Percentiles rank a stretch among this genome's conserved stretches.
Evolutionary conservation across 192 early-diverging fungal genomes (phyloP).

Genomic region (Podila horticola): DNA sequence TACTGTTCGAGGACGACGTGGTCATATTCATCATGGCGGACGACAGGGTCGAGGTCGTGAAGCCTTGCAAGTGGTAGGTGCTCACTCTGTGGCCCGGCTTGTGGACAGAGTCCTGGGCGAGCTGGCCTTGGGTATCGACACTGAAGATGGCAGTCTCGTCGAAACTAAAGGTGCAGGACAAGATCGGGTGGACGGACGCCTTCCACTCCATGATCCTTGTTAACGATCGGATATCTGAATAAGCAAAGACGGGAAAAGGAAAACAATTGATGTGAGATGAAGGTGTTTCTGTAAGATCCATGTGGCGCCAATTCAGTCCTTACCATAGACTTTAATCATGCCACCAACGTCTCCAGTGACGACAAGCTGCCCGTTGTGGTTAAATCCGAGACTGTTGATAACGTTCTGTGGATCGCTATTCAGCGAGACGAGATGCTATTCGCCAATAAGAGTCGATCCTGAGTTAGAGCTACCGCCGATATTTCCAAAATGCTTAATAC

Average conservation of each 20-base stretch:
- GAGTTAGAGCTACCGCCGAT: not conserved
- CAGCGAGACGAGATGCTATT: conserved; percentile 21
- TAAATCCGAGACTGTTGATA: conserved; percentile 66
- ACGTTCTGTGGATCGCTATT: conserved; percentile 15
- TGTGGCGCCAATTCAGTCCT: not conserved
- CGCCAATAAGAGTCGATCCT: not conserved
- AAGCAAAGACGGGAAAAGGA: not conserved
- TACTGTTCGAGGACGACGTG: conserved; percentile 35
- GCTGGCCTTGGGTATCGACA: conserved; percentile 50
- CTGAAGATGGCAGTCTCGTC: conserved; percentile 69
- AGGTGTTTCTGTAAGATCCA: not conserved
- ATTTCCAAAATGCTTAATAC: not conserved
- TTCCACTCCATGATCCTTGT: conserved; percentile 69
- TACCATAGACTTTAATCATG: conserved; percentile 64
- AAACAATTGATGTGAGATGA: not conserved
- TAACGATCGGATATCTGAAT: conserved; percentile 63
- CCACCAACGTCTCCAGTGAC: conserved; percentile 65
- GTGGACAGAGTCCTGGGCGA: conserved; percentile 64
- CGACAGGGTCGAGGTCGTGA: conserved; percentile 50
- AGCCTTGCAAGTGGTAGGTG: conserved; percentile 52
- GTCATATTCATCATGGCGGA: conserved; percentile 31
- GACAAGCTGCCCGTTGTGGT: conserved; percentile 71
- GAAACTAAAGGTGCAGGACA: conserved; percentile 69
- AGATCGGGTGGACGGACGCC: conserved; percentile 42
- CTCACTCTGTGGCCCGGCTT: conserved; percentile 57